phyloP scores from a whole-genome alignment of 2,329 filamentous ascomycete species.

The Hypoxylon sp. region DNA sequence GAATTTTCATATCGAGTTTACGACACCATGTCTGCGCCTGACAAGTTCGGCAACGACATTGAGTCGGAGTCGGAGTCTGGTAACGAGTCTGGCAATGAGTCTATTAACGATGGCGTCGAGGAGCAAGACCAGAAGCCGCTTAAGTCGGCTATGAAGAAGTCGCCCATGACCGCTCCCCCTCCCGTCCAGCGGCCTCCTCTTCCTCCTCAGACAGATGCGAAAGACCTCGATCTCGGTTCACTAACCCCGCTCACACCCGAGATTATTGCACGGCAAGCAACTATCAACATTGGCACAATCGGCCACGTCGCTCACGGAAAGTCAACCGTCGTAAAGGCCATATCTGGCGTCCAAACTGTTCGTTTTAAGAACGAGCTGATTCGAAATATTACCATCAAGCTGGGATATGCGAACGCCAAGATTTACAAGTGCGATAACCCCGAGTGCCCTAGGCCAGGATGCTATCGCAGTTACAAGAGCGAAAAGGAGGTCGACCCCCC shows the following conservation, averaged over 20 bases:
- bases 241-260: slow-evolving; percentile 92
- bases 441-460: slow-evolving; percentile 92
- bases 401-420: slow-evolving; percentile 99
- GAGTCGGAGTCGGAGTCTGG: slow-evolving; percentile 78
- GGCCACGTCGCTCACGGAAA: slow-evolving; percentile 99
- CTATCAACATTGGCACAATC: slow-evolving; percentile 99
- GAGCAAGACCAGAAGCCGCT: slow-evolving; percentile 75
- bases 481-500: slow-evolving; percentile 98
- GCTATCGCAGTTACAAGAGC: slow-evolving; percentile 97
- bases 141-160: slow-evolving; percentile 91
- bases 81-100: slow-evolving; percentile 71
- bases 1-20: slow-evolving; percentile 4
- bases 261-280: slow-evolving; percentile 97
- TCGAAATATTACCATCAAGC: slow-evolving; percentile 99
- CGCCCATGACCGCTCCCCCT: slow-evolving; percentile 69
- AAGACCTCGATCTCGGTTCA: slow-evolving; percentile 84
- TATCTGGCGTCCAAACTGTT: slow-evolving; percentile 98
- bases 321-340: slow-evolving; percentile 98
- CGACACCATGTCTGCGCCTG: slow-evolving; percentile 69
- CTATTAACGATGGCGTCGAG: slow-evolving; percentile 68
- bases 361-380: slow-evolving; percentile 99
- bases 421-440: slow-evolving; percentile 98
- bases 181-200: slow-evolving; percentile 68
- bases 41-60: slow-evolving; percentile 79
- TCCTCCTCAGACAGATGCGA: slow-evolving; percentile 93